phyloP scores from a whole-genome alignment of 495 filamentous ascomycete species.

The Extremus antarcticus region DNA sequence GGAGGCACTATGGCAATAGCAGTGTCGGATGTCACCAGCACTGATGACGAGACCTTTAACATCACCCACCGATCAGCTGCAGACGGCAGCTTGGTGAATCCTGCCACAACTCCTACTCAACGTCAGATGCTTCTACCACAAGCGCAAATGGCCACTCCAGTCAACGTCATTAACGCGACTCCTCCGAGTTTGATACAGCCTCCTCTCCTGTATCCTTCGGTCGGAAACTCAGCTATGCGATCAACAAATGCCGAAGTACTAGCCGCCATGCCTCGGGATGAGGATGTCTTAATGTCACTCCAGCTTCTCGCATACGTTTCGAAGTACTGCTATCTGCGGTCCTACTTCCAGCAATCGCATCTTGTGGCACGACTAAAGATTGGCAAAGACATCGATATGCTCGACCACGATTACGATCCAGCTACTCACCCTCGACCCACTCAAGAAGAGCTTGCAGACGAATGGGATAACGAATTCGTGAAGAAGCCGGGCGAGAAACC shows the following conservation, averaged over 20 bases:
- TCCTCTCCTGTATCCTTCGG: conserved; percentile 60
- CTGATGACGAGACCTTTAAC: conserved; percentile 85
- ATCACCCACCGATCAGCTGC: conserved; percentile 84
- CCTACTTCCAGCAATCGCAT: conserved; percentile 91
- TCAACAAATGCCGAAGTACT: conserved; percentile 35
- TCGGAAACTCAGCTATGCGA: conserved; percentile 37
- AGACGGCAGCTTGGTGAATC: conserved; percentile 77
- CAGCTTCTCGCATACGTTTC: conserved; percentile 95
- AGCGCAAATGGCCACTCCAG: conserved; percentile 66
- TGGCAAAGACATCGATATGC: conserved; percentile 64
- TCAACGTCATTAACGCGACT: conserved; percentile 55
- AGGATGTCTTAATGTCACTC: conserved; percentile 96
- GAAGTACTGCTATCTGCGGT: conserved; percentile 92
- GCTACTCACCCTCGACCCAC: conserved; percentile 33
- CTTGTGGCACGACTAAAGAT: conserved; percentile 88
- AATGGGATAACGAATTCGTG: conserved; percentile 81
- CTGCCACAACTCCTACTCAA: conserved; percentile 19
- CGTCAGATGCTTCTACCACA: conserved; percentile 42
- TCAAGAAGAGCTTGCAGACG: conserved; percentile 59
- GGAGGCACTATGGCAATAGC: conserved; percentile 61
- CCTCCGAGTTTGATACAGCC: conserved; percentile 49
- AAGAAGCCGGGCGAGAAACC: neutral
- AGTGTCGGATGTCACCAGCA: conserved; percentile 68
- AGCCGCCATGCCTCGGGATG: conserved; percentile 85
- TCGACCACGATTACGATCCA: conserved; percentile 54